Evolutionary conservation across 495 filamentous ascomycete species (phyloP), one percentile per base, ranked within the genome.

Genomic region (Lophium mytilinum): DNA sequence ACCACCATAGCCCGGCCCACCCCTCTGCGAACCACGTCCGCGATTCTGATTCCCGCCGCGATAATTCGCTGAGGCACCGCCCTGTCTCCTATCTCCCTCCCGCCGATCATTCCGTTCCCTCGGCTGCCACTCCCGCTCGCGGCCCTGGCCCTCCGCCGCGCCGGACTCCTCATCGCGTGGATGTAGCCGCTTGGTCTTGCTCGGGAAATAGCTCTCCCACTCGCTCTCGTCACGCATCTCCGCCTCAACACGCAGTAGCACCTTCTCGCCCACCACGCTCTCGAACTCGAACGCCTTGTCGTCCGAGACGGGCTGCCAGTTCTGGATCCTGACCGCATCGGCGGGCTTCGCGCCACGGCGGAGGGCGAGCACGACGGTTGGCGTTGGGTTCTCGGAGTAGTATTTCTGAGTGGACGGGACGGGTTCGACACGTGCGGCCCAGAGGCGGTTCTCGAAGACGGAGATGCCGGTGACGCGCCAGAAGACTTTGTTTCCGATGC

Each of bases 231-330:
- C 66, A 0, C 71, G 62, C 53, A 78, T 34, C 71, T 92, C 85
- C 53, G 81, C 76, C 69, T 95, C 89, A 37, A 97, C 81, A 10
- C 86, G 80, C 43, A 97, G 72, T 46, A 92, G 72, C 15, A 85
- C 80, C 71, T 94, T 95, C 73, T 97, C 90, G 9, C 87, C 89
- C 1, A 99, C 84, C 1, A 80, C 81, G 0, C 86, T 89, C 56
- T 89, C 86, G 60, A 99, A 85, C 1, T 77, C 74, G 50, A 91
- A 76, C 3, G 75, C 71, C 53, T 83, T 81, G 14, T 88, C 83
- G 30, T 80, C 72, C 3, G 85, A 74, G 9, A 94, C 75, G 1
- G 85, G 81, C 64, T 89, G 81, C 93, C 93, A 99, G 56, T 86
- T 83, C 30, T 83, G 81, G 52, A 97, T 96, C 62, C 82, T 85